A percentile compares a stretch with the other conserved stretches of the same genome.
Conservation (phyloP, 2,329 filamentous ascomycete genomes). For the Clathrospora elynae region DNA sequence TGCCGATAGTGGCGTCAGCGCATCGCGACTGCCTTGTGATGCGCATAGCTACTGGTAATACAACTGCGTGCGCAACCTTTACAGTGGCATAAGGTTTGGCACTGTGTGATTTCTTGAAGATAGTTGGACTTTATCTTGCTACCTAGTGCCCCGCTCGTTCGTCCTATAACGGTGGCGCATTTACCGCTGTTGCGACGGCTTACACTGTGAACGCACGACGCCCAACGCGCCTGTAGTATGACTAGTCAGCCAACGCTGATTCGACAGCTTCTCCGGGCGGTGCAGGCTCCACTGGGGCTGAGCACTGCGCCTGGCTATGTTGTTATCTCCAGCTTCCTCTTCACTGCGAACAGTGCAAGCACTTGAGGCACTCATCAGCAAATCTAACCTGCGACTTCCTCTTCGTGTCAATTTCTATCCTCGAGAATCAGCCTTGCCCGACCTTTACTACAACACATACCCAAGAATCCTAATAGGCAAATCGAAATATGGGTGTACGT, state of each 20-base stretch:
- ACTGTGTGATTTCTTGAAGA: too few relatives aligned
- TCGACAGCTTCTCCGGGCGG: neutral
- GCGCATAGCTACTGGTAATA: neutral
- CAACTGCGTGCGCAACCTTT: too few relatives aligned
- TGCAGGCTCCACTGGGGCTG: constrained; percentile 15
- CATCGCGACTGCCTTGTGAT: neutral
- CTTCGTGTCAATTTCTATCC: constrained; percentile 1
- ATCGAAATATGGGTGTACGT: constrained; percentile 29
- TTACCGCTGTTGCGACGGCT: constrained; percentile 7
- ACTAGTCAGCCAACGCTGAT: constrained; percentile 1
- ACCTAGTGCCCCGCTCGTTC: constrained; percentile 21
- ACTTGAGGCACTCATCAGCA: constrained; percentile 15
- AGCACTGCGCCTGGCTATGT: constrained; percentile 8
- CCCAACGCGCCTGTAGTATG: constrained; percentile 5
- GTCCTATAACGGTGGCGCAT: constrained; percentile 8
- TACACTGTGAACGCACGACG: constrained; percentile 9
- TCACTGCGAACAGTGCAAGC: constrained; percentile 5
- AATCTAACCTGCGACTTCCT: constrained; percentile 19
- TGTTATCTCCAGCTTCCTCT: constrained; percentile 4
- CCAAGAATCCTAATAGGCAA: neutral
- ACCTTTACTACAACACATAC: neutral
- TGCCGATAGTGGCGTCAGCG: neutral
- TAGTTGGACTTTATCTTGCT: constrained; percentile 2
- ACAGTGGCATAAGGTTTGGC: too few relatives aligned
- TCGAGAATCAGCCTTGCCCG: constrained; percentile 17